These are phyloP conservation scores for Phytopythium montanum DNA, from an alignment of 352 stramenopile species.

Conservation along the genomic window DNA sequence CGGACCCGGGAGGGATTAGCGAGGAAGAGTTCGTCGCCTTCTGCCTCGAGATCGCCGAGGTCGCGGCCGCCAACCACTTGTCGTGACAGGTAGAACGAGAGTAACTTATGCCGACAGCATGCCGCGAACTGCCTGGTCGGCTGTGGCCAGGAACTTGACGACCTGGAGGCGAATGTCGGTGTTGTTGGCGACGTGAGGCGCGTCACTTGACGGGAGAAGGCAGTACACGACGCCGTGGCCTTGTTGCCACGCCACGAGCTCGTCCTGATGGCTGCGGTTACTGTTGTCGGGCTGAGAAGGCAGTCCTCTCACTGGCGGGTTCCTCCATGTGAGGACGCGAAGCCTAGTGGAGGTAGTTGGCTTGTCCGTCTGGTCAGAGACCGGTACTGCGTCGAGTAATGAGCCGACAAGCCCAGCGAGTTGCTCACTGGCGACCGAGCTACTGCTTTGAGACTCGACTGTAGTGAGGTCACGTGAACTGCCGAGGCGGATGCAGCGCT, in stretches of 20 bases:
- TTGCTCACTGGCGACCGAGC: neutral
- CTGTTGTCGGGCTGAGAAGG: neutral
- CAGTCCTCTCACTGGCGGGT: neutral
- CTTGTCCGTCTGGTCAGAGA: neutral
- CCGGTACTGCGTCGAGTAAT: neutral
- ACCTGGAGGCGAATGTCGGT: neutral
- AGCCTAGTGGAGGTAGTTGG: neutral
- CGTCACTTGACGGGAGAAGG: constrained; percentile 12
- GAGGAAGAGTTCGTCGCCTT: constrained; percentile 75
- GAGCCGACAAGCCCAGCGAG: neutral
- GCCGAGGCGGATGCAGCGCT: constrained; percentile 8
- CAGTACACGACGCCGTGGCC: constrained; percentile 19
- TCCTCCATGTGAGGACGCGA: constrained; percentile 4
- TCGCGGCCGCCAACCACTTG: constrained; percentile 26
- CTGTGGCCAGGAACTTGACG: neutral
- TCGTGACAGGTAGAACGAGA: neutral
- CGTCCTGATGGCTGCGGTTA: neutral
- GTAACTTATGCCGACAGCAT: neutral
- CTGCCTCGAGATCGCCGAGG: constrained; percentile 57
- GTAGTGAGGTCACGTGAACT: neutral
- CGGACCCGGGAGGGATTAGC: constrained; percentile 53
- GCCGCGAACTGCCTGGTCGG: neutral
- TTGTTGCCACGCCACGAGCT: constrained; percentile 2
- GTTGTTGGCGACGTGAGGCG: neutral
- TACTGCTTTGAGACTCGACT: neutral